Conservation (phyloP, 106 monocot species). For the Dendrobium huoshanense region DNA sequence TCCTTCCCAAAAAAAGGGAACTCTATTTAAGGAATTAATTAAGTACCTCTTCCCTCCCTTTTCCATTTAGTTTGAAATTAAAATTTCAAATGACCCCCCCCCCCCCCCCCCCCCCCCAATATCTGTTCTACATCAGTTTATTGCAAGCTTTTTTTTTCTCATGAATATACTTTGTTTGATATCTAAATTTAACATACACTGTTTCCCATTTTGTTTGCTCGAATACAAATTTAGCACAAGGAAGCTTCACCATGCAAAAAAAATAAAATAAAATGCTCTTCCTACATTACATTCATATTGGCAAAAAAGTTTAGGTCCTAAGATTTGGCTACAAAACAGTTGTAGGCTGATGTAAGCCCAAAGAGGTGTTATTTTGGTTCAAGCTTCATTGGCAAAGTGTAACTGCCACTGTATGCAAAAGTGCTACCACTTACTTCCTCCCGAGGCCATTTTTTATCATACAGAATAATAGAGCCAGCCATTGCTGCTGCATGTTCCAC, state of each 20-base stretch:
- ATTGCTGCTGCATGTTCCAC: conserved; percentile 5
- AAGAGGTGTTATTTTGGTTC: conserved; percentile 3
- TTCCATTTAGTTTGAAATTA: too few species aligned
- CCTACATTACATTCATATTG: background rate
- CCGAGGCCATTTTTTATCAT: background rate
- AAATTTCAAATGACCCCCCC: too few species aligned
- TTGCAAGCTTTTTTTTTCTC: background rate
- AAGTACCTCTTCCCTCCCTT: too few species aligned
- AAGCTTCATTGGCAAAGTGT: background rate
- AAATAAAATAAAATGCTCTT: background rate
- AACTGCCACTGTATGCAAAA: conserved; percentile 7
- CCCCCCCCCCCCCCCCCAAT: too few species aligned
- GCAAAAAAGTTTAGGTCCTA: background rate
- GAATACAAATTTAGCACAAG: background rate
- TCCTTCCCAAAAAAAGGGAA: too few species aligned
- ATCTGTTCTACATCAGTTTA: background rate
- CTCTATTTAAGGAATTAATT: too few species aligned
- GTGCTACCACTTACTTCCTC: background rate
- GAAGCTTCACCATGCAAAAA: background rate
- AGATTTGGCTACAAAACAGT: background rate
- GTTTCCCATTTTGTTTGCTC: background rate
- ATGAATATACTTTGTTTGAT: background rate
- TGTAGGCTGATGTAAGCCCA: background rate
- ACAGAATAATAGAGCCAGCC: background rate
- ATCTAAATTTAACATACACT: background rate